These are phyloP conservation scores for Fusarium sp. DNA, from an alignment of 2,329 filamentous ascomycete genomes.

Conservation along the genomic window DNA sequence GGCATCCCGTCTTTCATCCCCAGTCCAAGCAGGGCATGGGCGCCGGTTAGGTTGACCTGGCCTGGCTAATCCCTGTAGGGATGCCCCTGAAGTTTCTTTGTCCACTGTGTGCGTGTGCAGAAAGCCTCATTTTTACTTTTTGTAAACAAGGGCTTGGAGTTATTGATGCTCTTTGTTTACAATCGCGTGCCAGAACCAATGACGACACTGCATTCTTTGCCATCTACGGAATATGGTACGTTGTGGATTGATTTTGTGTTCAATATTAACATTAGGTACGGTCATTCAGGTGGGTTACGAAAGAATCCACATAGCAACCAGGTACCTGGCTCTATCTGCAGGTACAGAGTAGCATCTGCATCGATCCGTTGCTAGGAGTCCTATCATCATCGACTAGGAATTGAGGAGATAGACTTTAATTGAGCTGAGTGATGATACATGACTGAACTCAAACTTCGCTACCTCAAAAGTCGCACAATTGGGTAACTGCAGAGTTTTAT, in stretches of 20 bases:
- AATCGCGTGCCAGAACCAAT: neutral
- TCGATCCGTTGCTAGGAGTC: neutral
- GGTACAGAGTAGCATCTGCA: neutral
- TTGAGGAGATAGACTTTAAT: neutral
- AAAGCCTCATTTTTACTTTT: conserved; percentile 27
- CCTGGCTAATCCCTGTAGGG: conserved; percentile 5
- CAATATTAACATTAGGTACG: neutral
- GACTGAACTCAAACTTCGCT: neutral
- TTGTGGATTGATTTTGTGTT: neutral
- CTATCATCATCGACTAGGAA: neutral
- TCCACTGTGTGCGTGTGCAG: neutral
- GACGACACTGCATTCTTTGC: neutral
- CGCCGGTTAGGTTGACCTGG: neutral
- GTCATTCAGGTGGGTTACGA: conserved; percentile 1
- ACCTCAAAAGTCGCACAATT: neutral
- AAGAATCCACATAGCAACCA: neutral
- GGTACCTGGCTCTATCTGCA: neutral
- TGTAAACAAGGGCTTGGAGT: neutral
- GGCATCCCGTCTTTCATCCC: neutral
- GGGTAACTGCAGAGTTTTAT: neutral
- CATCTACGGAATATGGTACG: neutral
- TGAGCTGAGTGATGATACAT: neutral
- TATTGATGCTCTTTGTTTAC: neutral
- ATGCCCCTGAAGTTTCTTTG: conserved; percentile 19
- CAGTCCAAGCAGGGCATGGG: neutral